Conservation (phyloP, 495 filamentous ascomycete genomes). For the Hapsidospora chrysogenum region DNA sequence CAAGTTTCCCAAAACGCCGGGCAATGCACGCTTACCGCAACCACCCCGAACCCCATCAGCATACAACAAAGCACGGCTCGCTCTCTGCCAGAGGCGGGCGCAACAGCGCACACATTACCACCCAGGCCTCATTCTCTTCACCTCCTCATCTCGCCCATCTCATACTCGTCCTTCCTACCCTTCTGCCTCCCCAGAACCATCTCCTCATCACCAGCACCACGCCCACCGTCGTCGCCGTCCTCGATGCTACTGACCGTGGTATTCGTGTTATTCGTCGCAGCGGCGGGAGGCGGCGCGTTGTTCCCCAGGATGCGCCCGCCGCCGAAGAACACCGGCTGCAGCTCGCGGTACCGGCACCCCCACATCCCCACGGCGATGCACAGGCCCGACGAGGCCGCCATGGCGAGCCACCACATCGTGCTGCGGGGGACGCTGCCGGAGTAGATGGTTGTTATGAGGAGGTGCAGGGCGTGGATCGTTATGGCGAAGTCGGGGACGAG, state of each 20-base stretch:
- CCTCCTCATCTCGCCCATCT: slow-evolving; percentile 45
- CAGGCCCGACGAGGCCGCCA: slow-evolving; percentile 46
- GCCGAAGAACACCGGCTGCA: slow-evolving; percentile 79
- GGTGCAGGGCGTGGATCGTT: slow-evolving; percentile 73
- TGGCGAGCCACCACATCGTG: slow-evolving; percentile 76
- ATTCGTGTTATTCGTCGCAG: slow-evolving; percentile 7
- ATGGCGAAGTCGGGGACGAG: slow-evolving; percentile 87
- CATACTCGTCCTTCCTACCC: slow-evolving; percentile 51
- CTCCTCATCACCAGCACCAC: slow-evolving; percentile 24
- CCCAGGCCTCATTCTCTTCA: too few species aligned
- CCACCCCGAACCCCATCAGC: too few species aligned
- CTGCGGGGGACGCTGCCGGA: slow-evolving; percentile 55
- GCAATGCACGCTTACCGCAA: neutral
- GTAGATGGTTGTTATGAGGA: slow-evolving; percentile 63
- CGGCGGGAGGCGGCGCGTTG: slow-evolving; percentile 3
- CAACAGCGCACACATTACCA: too few species aligned
- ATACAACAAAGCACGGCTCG: too few species aligned
- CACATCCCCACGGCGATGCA: slow-evolving; percentile 70
- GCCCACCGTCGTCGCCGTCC: slow-evolving; percentile 12
- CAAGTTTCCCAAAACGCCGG: neutral
- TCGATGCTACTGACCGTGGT: slow-evolving; percentile 7
- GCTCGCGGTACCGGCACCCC: slow-evolving; percentile 77
- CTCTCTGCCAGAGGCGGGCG: too few species aligned
- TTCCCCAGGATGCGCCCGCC: slow-evolving; percentile 24
- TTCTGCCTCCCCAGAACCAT: slow-evolving; percentile 35